phyloP scores from a whole-genome alignment of 257 asterid species.

The Nicotiana knightiana region DNA sequence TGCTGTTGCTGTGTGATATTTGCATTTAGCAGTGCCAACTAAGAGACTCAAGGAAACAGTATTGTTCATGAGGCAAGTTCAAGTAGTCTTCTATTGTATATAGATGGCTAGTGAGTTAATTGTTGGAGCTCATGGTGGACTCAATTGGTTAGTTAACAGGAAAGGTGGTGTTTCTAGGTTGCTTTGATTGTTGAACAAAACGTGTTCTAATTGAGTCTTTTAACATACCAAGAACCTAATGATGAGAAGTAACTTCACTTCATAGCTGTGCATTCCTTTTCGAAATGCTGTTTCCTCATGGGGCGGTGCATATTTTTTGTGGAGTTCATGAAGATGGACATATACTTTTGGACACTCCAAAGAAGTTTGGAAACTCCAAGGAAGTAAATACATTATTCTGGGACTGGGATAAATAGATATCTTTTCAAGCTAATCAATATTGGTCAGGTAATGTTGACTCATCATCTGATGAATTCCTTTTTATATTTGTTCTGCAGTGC shows the following conservation, averaged over 20 bases:
- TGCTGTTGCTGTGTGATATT: background rate
- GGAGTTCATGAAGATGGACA: background rate
- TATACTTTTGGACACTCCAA: background rate
- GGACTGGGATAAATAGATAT: background rate
- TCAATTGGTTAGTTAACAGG: background rate
- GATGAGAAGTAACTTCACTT: background rate
- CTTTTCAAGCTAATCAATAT: background rate
- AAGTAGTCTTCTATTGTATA: background rate
- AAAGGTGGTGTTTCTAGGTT: background rate
- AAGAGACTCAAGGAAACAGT: background rate
- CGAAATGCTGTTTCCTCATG: background rate
- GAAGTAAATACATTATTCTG: background rate
- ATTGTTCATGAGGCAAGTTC: background rate
- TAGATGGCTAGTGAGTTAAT: background rate
- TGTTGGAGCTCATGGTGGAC: background rate
- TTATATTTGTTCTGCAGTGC: constrained; percentile 28
- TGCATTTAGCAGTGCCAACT: background rate
- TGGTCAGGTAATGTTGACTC: background rate
- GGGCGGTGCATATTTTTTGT: background rate
- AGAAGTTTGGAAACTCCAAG: background rate
- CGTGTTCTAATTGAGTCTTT: background rate
- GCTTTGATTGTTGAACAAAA: background rate
- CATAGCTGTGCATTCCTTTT: background rate
- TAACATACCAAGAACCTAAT: background rate
- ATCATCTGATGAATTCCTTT: background rate